Conservation (phyloP, 2,329 filamentous ascomycete species). For the Hymenoscyphus salicellus region DNA sequence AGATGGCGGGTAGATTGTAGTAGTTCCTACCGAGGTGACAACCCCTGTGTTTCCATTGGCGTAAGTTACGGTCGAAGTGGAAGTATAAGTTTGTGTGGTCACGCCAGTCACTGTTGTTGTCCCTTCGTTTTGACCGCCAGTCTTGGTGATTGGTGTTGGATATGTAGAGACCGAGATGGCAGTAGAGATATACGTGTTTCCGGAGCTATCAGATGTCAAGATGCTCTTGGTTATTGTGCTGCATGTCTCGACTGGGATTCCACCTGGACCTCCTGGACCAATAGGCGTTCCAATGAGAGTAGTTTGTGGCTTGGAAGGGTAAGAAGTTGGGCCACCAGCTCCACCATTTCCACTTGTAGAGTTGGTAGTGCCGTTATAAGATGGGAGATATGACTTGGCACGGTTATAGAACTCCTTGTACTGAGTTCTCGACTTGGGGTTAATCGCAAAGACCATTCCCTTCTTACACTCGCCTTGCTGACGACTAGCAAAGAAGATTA, state of each 20-base stretch:
- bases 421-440: conserved; percentile 8
- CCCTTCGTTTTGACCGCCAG: background rate
- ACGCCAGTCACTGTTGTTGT: background rate
- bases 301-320: background rate
- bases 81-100: too few relatives aligned
- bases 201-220: background rate
- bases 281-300: background rate
- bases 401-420: conserved; percentile 1
- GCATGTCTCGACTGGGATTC: background rate
- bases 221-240: background rate
- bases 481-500: conserved; percentile 9
- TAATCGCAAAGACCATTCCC: conserved; percentile 22
- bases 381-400: background rate
- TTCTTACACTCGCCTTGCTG: conserved; percentile 15
- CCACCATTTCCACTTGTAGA: background rate
- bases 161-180: background rate
- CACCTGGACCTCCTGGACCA: too few relatives aligned
- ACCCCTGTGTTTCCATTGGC: too few relatives aligned
- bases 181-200: background rate
- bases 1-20: background rate
- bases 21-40: too few relatives aligned
- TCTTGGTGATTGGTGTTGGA: background rate
- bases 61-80: too few relatives aligned
- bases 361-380: background rate
- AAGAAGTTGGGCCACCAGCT: background rate